phyloP scores from a whole-genome alignment of 2,329 filamentous ascomycete genomes.

The Monilinia polystroma region DNA sequence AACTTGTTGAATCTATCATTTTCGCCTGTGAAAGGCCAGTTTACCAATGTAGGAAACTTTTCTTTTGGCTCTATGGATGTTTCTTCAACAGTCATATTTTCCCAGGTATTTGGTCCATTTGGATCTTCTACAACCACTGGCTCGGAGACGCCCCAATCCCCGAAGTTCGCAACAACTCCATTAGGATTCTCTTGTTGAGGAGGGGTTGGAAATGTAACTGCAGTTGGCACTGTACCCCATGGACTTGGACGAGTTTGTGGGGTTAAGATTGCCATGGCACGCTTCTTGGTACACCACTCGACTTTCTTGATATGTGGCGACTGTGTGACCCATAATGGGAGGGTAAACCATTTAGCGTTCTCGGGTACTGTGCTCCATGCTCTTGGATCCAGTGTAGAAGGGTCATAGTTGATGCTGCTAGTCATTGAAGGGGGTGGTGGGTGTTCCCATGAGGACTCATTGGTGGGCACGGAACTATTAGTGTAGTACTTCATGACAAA shows the following conservation, averaged over 20 bases:
- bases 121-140: not conserved
- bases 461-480: not conserved
- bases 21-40: conserved; percentile 11
- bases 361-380: conserved; percentile 10
- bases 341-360: conserved; percentile 7
- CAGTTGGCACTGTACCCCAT: not conserved
- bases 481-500: conserved; percentile 3
- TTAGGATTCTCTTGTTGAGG: not conserved
- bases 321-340: not conserved
- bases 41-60: not conserved
- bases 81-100: not conserved
- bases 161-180: not conserved
- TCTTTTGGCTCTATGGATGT: not conserved
- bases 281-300: conserved; percentile 8
- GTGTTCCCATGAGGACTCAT: conserved; percentile 3
- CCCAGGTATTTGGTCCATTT: not conserved
- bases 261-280: not conserved
- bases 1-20: conserved; percentile 6
- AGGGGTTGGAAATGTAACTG: not conserved
- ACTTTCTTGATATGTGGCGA: not conserved
- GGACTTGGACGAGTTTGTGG: not conserved
- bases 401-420: not conserved
- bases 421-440: not conserved
- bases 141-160: not conserved
- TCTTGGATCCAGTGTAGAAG: not conserved